Base-by-base conservation (phyloP, 805 yeast species). In the Yarrowia alimentaria region DNA sequence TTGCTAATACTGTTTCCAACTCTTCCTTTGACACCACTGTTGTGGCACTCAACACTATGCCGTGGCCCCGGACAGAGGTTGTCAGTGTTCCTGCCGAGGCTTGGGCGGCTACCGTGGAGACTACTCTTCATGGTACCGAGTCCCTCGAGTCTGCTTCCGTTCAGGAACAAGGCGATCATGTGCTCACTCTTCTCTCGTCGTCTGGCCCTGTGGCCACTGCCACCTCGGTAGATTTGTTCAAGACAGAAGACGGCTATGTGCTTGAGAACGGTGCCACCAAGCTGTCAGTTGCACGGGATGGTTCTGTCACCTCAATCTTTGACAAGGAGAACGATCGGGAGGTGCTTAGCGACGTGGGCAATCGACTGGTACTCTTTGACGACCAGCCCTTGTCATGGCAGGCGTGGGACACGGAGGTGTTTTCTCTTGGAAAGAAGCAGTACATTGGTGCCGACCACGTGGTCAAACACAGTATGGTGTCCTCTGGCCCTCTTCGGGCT, bases 321-420 rank as follows among this genome's bases (percentile, higher is more conserved):
- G 97, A 89, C 63, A 58, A 76, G 29, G 69, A 74, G 51, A 68
- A 68, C 6, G 71, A 71, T 51, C 70, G 89, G 10, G 94, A 91
- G 63, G 76, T 84, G 17, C 71, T 93, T 50, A 87, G 84, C 54
- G 67, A 75, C 1, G 69, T 73, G 18, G 96, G 90, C 13, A 88
- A 89, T 60, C 95, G 85, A 64, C 80, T 80, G 56, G 80, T 88
- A 1, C 62, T 93, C 53, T 85, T 85, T 60, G 90, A 90, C 57
- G 99, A 93, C 64, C 85, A 87, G 56, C 99, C 99, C 8, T 71
- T 87, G 61, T 82, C 76, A 52, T 91, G 81, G 81, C 96, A 88
- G 35, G 98, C 98, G 1, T 91, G 99, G 99, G 99, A 91, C 64
- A 91, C 98, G 0, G 99, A 91, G 64, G 74, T 89, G 53, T 93